Conservation (phyloP, 2,329 filamentous ascomycete genomes). For the Colletotrichum musae region DNA sequence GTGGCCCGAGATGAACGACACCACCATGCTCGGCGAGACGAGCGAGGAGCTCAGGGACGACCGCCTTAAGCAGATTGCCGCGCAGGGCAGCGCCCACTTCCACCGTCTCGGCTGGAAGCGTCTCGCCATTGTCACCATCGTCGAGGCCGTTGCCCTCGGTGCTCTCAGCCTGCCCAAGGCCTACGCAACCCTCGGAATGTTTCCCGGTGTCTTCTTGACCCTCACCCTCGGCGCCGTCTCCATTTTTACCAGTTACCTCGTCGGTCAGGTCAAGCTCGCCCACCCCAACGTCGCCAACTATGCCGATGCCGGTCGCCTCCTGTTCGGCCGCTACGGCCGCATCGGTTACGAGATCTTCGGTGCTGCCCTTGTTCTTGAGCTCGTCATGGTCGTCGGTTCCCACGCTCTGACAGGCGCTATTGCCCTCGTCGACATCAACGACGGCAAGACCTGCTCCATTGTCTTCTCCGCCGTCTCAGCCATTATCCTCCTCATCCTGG, state of each 20-base stretch:
- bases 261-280: slow-evolving; percentile 64
- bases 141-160: slow-evolving; percentile 70
- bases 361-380: slow-evolving; percentile 72
- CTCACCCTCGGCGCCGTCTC: slow-evolving; percentile 61
- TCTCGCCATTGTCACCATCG: slow-evolving; percentile 68
- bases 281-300: slow-evolving; percentile 74
- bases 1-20: slow-evolving; percentile 33
- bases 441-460: slow-evolving; percentile 64
- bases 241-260: slow-evolving; percentile 63
- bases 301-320: slow-evolving; percentile 76
- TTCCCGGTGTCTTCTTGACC: slow-evolving; percentile 60
- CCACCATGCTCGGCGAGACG: slow-evolving; percentile 39
- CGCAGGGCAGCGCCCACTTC: slow-evolving; percentile 63
- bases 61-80: slow-evolving; percentile 62
- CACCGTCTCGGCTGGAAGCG: slow-evolving; percentile 71
- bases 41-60: slow-evolving; percentile 52
- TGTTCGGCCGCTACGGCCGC: slow-evolving; percentile 63
- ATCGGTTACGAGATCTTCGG: slow-evolving; percentile 75
- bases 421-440: slow-evolving; percentile 75
- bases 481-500: slow-evolving; percentile 61
- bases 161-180: slow-evolving; percentile 65
- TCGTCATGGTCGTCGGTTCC: slow-evolving; percentile 80
- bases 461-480: slow-evolving; percentile 62
- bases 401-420: slow-evolving; percentile 80
- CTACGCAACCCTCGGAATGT: slow-evolving; percentile 69